A percentile compares a stretch with the other conserved stretches of the same genome.
Evolutionary conservation across 2,329 filamentous ascomycete genomes (phyloP).

Genomic region (Fusarium sp.): DNA sequence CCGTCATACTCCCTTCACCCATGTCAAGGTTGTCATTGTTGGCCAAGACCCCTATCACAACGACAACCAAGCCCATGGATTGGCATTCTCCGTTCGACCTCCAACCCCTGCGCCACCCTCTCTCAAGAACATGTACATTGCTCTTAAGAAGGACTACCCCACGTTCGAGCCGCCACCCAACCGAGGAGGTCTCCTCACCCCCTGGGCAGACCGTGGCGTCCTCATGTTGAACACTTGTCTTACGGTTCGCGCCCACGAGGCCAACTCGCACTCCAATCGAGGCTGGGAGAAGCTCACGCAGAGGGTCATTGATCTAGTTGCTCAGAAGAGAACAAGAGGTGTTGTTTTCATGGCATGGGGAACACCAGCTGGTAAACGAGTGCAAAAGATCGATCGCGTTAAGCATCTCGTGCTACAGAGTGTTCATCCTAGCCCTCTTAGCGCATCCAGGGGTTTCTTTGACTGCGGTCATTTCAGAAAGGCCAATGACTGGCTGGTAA

Average conservation of each 20-base stretch:
- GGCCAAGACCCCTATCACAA: conserved; percentile 99
- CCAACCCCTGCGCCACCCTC: conserved; percentile 91
- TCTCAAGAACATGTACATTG: conserved; percentile 92
- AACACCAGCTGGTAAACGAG: conserved; percentile 82
- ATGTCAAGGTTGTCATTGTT: conserved; percentile 91
- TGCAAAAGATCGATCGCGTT: conserved; percentile 77
- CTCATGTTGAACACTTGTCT: conserved; percentile 95
- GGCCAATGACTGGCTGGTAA: conserved; percentile 86
- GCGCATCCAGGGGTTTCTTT: conserved; percentile 85
- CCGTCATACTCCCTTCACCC: conserved; percentile 87
- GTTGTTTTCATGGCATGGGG: conserved; percentile 98
- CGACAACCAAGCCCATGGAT: conserved; percentile 92
- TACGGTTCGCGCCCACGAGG: conserved; percentile 89
- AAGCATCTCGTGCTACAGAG: conserved; percentile 87
- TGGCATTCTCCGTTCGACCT: conserved; percentile 94
- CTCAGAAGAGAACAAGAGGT: conserved; percentile 79
- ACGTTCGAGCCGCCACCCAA: conserved; percentile 80
- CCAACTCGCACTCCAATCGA: conserved; percentile 85
- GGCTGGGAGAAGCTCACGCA: conserved; percentile 97
- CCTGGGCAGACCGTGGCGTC: conserved; percentile 94
- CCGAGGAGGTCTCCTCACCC: conserved; percentile 84
- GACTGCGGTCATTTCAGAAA: conserved; percentile 84
- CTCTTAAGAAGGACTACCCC: conserved; percentile 89
- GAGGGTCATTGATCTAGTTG: conserved; percentile 88
- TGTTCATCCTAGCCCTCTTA: conserved; percentile 94